Evolutionary conservation across 768 basidiomycete species (phyloP).

Genomic region (Sutorius australiensis): DNA sequence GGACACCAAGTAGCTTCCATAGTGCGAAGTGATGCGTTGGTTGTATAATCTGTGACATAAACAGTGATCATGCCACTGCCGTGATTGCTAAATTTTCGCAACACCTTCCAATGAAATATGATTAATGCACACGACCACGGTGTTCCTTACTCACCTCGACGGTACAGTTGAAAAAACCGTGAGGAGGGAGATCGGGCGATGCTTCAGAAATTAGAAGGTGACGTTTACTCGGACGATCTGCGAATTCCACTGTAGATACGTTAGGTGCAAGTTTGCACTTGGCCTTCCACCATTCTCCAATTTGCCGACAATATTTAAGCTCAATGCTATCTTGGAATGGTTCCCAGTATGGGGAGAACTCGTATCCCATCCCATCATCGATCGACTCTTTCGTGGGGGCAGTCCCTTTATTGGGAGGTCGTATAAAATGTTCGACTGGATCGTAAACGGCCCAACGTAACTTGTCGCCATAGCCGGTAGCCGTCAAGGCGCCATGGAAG

Average conservation of each 20-base stretch:
- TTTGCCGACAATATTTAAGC: slow-evolving; percentile 39
- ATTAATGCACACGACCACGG: not conserved
- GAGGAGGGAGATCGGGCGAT: slow-evolving; percentile 40
- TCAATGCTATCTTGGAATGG: slow-evolving; percentile 36
- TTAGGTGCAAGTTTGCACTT: slow-evolving; percentile 18
- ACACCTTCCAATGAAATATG: slow-evolving; percentile 37
- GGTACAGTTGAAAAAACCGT: slow-evolving; percentile 60
- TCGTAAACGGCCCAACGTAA: slow-evolving; percentile 57
- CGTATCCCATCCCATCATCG: slow-evolving; percentile 36
- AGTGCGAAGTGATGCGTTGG: slow-evolving; percentile 32
- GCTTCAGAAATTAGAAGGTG: slow-evolving; percentile 53
- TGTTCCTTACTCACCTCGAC: slow-evolving; percentile 45
- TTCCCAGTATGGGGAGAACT: slow-evolving; percentile 44
- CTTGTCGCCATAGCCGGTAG: slow-evolving; percentile 44
- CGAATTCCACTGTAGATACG: slow-evolving; percentile 12
- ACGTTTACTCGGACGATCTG: slow-evolving; percentile 20
- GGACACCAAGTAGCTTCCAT: slow-evolving; percentile 47
- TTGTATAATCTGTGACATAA: slow-evolving; percentile 67
- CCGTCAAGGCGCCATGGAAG: slow-evolving; percentile 32
- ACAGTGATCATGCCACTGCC: slow-evolving; percentile 38
- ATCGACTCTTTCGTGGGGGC: slow-evolving; percentile 34
- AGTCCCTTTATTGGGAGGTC: slow-evolving; percentile 36
- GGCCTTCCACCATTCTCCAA: slow-evolving; percentile 53
- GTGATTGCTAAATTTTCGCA: slow-evolving; percentile 41
- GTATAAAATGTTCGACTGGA: slow-evolving; percentile 33